These are phyloP conservation scores for Salix brachista DNA, from an alignment of 345 rosid genomes.

Conservation along the genomic window DNA sequence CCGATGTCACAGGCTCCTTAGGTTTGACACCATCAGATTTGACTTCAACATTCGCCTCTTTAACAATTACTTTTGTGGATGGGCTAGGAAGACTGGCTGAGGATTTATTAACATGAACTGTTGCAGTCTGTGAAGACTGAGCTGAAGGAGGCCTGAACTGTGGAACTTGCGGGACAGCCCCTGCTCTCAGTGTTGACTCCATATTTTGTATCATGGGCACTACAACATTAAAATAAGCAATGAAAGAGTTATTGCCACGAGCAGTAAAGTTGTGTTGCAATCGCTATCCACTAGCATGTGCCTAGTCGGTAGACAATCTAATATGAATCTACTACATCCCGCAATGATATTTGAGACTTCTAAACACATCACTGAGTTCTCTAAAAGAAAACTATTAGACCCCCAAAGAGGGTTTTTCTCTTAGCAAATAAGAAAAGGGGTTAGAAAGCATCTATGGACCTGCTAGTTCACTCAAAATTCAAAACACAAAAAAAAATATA, in stretches of 20 bases:
- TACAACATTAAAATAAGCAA: conserved; percentile 19
- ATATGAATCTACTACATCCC: not conserved
- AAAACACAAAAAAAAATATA: not conserved
- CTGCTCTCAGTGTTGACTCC: conserved; percentile 68
- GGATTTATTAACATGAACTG: conserved; percentile 12
- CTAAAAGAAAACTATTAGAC: too few relatives aligned
- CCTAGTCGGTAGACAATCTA: not conserved
- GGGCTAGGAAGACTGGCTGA: conserved; percentile 19
- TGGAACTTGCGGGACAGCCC: conserved; percentile 86
- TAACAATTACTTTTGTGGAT: not conserved
- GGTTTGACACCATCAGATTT: conserved; percentile 18
- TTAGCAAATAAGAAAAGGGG: too few relatives aligned
- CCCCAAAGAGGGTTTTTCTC: too few relatives aligned
- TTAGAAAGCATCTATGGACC: too few relatives aligned
- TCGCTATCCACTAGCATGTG: not conserved
- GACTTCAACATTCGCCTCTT: not conserved
- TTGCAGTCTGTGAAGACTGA: conserved; percentile 25
- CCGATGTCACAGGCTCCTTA: conserved; percentile 16
- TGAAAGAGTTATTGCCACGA: too few relatives aligned
- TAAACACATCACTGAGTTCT: too few relatives aligned
- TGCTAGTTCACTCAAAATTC: not conserved
- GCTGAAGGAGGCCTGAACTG: conserved; percentile 57
- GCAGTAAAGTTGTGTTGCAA: too few relatives aligned
- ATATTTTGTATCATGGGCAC: conserved; percentile 97
- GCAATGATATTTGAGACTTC: too few relatives aligned